phyloP scores from a whole-genome alignment of 1,139 yeast species.

The Candida tetrigidarum region DNA sequence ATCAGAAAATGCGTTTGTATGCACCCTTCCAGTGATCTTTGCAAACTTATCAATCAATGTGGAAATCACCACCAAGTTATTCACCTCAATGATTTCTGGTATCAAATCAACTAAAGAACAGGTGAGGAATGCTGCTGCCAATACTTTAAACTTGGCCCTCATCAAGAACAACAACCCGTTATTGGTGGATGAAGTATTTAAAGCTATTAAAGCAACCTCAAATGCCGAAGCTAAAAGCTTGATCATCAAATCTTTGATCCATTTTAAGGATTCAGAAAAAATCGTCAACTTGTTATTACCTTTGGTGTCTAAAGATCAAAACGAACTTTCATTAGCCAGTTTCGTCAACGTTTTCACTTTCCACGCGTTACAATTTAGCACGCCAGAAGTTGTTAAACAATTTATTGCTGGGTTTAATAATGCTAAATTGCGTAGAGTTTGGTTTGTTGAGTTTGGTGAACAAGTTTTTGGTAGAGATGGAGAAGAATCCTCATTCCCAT shows the following conservation, averaged over 20 bases:
- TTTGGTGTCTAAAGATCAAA: conserved; percentile 69
- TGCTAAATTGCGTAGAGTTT: conserved; percentile 60
- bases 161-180: conserved; percentile 19
- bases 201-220: conserved; percentile 62
- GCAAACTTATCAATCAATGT: conserved; percentile 17
- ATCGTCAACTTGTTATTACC: conserved; percentile 52
- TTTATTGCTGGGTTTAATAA: conserved; percentile 64
- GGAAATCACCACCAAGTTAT: conserved; percentile 49
- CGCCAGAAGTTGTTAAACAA: conserved; percentile 14
- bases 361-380: conserved; percentile 30
- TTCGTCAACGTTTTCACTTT: conserved; percentile 54
- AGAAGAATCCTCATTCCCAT: too few relatives aligned
- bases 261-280: conserved; percentile 32
- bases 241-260: conserved; percentile 19
- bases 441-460: conserved; percentile 63
- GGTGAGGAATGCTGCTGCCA: conserved; percentile 58
- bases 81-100: conserved; percentile 62
- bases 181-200: conserved; percentile 56
- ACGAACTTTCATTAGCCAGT: conserved; percentile 62
- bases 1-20: conserved; percentile 70
- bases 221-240: conserved; percentile 67
- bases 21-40: conserved; percentile 55
- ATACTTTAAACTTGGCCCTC: conserved; percentile 38
- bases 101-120: conserved; percentile 73
- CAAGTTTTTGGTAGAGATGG: conserved; percentile 13